Conservation (phyloP, 345 rosid species). For the Pseudoturritis turrita region DNA sequence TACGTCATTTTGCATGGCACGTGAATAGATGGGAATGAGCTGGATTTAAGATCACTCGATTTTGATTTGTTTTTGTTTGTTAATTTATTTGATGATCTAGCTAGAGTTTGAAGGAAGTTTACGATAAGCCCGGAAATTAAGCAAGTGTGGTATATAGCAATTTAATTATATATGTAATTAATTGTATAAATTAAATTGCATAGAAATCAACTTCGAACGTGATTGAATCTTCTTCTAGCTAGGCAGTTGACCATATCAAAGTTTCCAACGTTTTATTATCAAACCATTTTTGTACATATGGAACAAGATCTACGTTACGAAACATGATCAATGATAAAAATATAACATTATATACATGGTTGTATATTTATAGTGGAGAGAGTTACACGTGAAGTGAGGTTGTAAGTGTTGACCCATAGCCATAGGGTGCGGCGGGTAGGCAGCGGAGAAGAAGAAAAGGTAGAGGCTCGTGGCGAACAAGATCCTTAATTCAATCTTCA, state of each 20-base stretch:
- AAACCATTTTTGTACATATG: not conserved
- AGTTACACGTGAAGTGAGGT: conserved; percentile 19
- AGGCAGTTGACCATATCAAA: conserved; percentile 18
- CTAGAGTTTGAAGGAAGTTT: conserved; percentile 22
- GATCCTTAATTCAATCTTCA: conserved; percentile 20
- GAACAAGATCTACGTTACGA: conserved; percentile 2
- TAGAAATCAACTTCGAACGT: conserved; percentile 8
- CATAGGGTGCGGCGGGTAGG: conserved; percentile 23
- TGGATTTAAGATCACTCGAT: conserved; percentile 27
- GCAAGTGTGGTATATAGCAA: not conserved
- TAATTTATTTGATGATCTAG: not conserved
- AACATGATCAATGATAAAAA: not conserved
- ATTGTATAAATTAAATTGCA: not conserved
- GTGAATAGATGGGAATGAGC: conserved; percentile 24
- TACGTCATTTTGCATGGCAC: conserved; percentile 14
- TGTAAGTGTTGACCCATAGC: conserved; percentile 31
- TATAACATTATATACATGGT: not conserved
- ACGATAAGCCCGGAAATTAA: not conserved
- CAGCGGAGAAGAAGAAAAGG: conserved; percentile 13
- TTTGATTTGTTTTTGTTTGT: not conserved
- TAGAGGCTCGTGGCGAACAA: conserved; percentile 26
- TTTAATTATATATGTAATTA: not conserved
- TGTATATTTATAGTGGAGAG: not conserved
- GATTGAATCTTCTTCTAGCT: not conserved
- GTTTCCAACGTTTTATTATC: not conserved